Evolutionary conservation across 768 basidiomycete species (phyloP).

Genomic region (Trametes punicea): DNA sequence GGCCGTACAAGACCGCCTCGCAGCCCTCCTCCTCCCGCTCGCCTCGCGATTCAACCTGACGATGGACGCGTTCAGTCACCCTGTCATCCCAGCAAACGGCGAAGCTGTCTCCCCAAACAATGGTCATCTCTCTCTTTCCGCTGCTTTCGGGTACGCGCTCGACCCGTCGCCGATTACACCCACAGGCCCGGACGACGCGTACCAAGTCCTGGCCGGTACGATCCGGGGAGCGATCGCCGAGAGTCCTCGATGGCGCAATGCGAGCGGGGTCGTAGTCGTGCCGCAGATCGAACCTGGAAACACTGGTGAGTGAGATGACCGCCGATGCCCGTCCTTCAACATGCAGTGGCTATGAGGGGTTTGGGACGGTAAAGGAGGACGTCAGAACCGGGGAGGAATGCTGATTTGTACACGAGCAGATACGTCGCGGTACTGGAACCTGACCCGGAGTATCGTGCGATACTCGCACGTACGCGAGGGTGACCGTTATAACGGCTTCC

Average conservation of each 20-base stretch:
- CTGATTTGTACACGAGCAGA: slow-evolving; percentile 28
- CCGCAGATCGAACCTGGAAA: slow-evolving; percentile 22
- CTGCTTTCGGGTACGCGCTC: slow-evolving; percentile 46
- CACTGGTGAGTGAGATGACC: slow-evolving; percentile 25
- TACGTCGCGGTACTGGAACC: slow-evolving; percentile 44
- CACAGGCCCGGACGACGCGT: slow-evolving; percentile 27
- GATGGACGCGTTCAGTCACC: slow-evolving; percentile 52
- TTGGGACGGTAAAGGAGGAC: background rate
- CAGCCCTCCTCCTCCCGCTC: slow-evolving; percentile 60
- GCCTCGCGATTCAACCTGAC: slow-evolving; percentile 56
- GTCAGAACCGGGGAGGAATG: background rate
- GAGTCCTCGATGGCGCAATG: slow-evolving; percentile 13
- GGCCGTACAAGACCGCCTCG: slow-evolving; percentile 44
- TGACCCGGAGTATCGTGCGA: slow-evolving; percentile 61
- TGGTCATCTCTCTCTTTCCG: slow-evolving; percentile 46
- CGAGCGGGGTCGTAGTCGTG: slow-evolving; percentile 19
- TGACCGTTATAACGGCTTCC: slow-evolving; percentile 36
- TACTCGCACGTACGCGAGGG: slow-evolving; percentile 37
- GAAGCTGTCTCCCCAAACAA: slow-evolving; percentile 5
- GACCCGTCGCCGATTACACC: slow-evolving; percentile 69
- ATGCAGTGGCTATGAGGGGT: background rate
- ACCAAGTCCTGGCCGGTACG: slow-evolving; percentile 33
- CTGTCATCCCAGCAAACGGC: slow-evolving; percentile 29
- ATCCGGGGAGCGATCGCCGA: slow-evolving; percentile 22
- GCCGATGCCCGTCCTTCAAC: too few species aligned